Percentiles rank a stretch among this genome's conserved stretches.
phyloP scores from a whole-genome alignment of 2,329 filamentous ascomycete species.

The Paraconiothyrium brasiliense region DNA sequence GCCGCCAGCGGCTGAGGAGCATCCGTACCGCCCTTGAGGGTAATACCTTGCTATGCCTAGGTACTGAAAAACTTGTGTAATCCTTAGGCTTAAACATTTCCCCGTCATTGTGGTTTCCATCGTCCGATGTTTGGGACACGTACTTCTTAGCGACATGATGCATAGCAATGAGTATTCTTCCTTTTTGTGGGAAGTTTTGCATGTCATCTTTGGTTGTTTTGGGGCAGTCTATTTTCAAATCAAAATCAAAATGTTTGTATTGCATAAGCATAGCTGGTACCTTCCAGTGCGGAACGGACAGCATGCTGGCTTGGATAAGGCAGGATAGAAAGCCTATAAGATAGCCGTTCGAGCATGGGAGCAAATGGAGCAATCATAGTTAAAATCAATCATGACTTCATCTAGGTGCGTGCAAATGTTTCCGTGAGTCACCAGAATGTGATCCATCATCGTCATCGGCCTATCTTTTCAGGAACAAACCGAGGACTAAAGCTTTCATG shows the following conservation, averaged over 20 bases:
- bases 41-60: not conserved
- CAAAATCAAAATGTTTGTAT: not conserved
- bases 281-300: conserved; percentile 6
- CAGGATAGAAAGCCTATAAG: too few relatives aligned
- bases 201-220: not conserved
- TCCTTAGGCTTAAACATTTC: not conserved
- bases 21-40: conserved; percentile 18
- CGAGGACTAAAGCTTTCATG: too few relatives aligned
- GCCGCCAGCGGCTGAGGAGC: conserved; percentile 4
- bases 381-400: not conserved
- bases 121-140: conserved; percentile 3
- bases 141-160: conserved; percentile 13
- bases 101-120: not conserved
- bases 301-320: not conserved
- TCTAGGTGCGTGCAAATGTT: not conserved
- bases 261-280: not conserved
- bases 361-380: not conserved
- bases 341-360: not conserved
- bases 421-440: not conserved
- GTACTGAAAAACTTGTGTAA: not conserved
- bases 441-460: too few relatives aligned
- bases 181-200: not conserved
- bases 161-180: conserved; percentile 22
- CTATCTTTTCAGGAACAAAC: too few relatives aligned
- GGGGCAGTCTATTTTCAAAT: not conserved